phyloP scores from a whole-genome alignment of 495 filamentous ascomycete genomes.

The Penicillium simplicissimum region DNA sequence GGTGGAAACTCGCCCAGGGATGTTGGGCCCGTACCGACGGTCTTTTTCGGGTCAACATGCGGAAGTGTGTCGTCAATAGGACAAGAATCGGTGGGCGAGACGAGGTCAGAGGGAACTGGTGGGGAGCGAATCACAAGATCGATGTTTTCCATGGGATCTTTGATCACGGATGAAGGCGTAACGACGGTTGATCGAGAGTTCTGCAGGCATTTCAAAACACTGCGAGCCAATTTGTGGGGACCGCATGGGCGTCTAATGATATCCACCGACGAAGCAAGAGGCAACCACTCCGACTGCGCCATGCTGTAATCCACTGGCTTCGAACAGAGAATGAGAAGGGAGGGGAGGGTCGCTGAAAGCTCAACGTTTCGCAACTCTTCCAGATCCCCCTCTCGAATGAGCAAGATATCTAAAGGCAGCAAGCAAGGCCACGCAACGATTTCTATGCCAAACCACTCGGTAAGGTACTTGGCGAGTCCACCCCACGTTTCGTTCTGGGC shows the following conservation, averaged over 20 bases:
- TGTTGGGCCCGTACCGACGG: neutral
- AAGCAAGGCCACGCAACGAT: slow-evolving; percentile 39
- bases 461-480: slow-evolving; percentile 35
- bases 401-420: slow-evolving; percentile 37
- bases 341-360: slow-evolving; percentile 25
- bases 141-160: slow-evolving; percentile 10
- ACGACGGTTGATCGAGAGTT: slow-evolving; percentile 19
- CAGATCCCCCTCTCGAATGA: slow-evolving; percentile 44
- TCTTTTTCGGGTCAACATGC: neutral
- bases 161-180: slow-evolving; percentile 12
- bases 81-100: neutral
- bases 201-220: slow-evolving; percentile 41
- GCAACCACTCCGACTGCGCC: slow-evolving; percentile 32
- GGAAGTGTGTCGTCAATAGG: neutral
- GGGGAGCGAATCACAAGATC: neutral
- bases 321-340: slow-evolving; percentile 41
- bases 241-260: slow-evolving; percentile 58
- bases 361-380: slow-evolving; percentile 19
- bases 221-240: slow-evolving; percentile 64
- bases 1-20: neutral
- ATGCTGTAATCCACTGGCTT: slow-evolving; percentile 35
- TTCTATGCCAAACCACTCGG: slow-evolving; percentile 48
- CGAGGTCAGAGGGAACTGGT: neutral
- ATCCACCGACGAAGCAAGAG: slow-evolving; percentile 38
- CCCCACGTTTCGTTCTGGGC: slow-evolving; percentile 20